phyloP scores from a whole-genome alignment of 2,329 filamentous ascomycete genomes.

The Aureobasidium leucospermi region DNA sequence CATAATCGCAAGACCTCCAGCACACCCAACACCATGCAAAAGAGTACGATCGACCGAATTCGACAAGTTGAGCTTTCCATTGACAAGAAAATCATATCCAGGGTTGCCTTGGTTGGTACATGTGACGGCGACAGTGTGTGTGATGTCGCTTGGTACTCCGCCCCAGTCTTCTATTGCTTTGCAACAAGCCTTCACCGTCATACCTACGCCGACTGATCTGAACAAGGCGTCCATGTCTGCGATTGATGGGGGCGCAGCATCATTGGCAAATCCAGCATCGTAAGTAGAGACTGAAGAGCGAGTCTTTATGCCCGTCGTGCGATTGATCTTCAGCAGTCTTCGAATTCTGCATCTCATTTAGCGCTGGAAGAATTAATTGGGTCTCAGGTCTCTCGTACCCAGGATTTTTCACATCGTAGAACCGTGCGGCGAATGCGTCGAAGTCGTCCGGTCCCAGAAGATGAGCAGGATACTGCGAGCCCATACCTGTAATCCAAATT shows the following conservation, averaged over 20 bases:
- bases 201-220: not conserved
- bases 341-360: not conserved
- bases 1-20: conserved; percentile 28
- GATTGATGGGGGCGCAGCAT: not conserved
- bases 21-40: conserved; percentile 33
- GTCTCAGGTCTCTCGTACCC: not conserved
- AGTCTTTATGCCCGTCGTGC: not conserved
- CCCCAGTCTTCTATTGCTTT: not conserved
- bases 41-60: conserved; percentile 28
- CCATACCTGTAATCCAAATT: conserved; percentile 19
- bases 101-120: conserved; percentile 33
- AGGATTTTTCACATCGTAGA: not conserved
- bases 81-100: conserved; percentile 32
- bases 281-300: not conserved
- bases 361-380: not conserved
- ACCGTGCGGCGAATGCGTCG: not conserved
- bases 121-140: conserved; percentile 33
- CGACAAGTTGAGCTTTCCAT: conserved; percentile 25
- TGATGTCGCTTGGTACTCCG: conserved; percentile 22
- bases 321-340: not conserved
- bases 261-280: not conserved
- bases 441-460: not conserved
- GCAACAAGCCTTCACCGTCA: not conserved
- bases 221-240: not conserved
- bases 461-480: conserved; percentile 17